A percentile compares a stretch with the other conserved stretches of the same genome.
Evolutionary conservation across 2,329 filamentous ascomycete species (phyloP).

Genomic region (Aspergillus unguis): DNA sequence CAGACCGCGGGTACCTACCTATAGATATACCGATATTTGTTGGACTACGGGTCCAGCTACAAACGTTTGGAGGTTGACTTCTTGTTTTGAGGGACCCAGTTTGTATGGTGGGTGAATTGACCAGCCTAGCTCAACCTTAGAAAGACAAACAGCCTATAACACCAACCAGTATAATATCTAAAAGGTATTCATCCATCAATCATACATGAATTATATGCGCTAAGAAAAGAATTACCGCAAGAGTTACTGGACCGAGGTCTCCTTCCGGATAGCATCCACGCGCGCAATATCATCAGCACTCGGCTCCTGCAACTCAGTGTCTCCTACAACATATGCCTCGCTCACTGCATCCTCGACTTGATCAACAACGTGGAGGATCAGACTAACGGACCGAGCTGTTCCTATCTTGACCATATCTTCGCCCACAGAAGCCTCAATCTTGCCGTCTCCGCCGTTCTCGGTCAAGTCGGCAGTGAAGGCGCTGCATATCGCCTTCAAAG

Average conservation of each 20-base stretch:
- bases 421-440: slow-evolving; percentile 34
- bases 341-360: slow-evolving; percentile 34
- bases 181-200: not conserved
- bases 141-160: not conserved
- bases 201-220: not conserved
- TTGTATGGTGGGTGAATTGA: not conserved
- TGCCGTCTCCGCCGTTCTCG: slow-evolving; percentile 36
- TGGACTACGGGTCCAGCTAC: not conserved
- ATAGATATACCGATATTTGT: not conserved
- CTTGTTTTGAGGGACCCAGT: not conserved
- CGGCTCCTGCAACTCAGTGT: slow-evolving; percentile 26
- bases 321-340: slow-evolving; percentile 28
- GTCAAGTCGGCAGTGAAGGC: slow-evolving; percentile 32
- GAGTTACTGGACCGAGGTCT: slow-evolving; percentile 14
- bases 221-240: not conserved
- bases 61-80: not conserved
- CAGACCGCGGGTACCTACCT: not conserved
- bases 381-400: slow-evolving; percentile 34
- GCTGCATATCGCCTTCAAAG: slow-evolving; percentile 31
- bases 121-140: too few species aligned
- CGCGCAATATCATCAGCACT: slow-evolving; percentile 29
- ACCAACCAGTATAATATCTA: not conserved
- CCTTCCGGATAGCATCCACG: slow-evolving; percentile 27
- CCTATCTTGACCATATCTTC: slow-evolving; percentile 34
- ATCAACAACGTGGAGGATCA: slow-evolving; percentile 32